A percentile compares a stretch with the other conserved stretches of the same genome.
phyloP scores from a whole-genome alignment of 2,329 filamentous ascomycete genomes.

The Paracoccidioides brasiliensis region DNA sequence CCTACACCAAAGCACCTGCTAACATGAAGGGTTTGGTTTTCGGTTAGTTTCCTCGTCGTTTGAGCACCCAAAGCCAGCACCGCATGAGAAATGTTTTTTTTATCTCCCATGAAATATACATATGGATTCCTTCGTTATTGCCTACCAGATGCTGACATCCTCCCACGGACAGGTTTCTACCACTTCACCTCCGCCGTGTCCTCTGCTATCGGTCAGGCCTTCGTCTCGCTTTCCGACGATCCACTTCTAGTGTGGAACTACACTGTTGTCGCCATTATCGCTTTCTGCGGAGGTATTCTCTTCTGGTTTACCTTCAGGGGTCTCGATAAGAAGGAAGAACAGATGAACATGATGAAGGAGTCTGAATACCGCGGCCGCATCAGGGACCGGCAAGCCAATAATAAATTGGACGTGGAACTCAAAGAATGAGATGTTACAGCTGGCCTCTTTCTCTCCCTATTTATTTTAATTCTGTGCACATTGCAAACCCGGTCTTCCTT shows the following conservation, averaged over 20 bases:
- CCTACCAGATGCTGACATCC: neutral
- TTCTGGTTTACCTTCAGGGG: constrained; percentile 57
- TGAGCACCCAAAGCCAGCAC: too few relatives aligned
- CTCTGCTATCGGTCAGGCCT: constrained; percentile 54
- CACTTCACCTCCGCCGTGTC: constrained; percentile 59
- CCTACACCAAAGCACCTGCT: constrained; percentile 57
- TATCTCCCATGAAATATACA: neutral
- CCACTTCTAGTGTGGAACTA: constrained; percentile 63
- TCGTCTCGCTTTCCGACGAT: constrained; percentile 48
- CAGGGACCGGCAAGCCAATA: neutral
- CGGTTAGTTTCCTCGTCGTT: neutral
- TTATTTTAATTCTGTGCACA: too few relatives aligned
- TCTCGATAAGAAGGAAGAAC: constrained; percentile 54
- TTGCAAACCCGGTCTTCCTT: too few relatives aligned
- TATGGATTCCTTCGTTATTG: too few relatives aligned
- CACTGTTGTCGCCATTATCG: constrained; percentile 46
- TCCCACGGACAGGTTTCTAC: constrained; percentile 41
- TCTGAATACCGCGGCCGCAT: neutral
- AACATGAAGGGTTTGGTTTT: constrained; percentile 66
- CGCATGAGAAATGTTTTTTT: too few relatives aligned
- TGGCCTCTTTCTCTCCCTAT: neutral
- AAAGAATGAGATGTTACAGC: neutral
- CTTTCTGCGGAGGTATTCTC: constrained; percentile 46
- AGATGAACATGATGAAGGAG: constrained; percentile 38
- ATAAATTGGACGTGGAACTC: neutral